Base-by-base conservation (phyloP, 192 early-diverging fungal genomes). In the Neocallimastix lanati region DNA sequence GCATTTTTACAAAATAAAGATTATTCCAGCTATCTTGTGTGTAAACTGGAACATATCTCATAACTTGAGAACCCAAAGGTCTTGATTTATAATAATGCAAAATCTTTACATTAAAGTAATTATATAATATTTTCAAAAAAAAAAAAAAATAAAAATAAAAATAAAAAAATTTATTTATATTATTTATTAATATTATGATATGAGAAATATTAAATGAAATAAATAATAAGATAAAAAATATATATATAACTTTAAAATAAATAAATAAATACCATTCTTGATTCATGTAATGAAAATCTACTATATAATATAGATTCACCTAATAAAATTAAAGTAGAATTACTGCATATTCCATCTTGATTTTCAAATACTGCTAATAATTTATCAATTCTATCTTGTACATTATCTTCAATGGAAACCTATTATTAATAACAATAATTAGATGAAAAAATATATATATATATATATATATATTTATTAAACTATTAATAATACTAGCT, bases 261-360 rank as follows among this genome's bases (percentile, higher is more conserved):
- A n/a, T n/a, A n/a, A n/a, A n/a, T n/a, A n/a, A n/a, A 29, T 81
- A 90, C 89, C 88, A 88, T 91, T 80, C 90, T 40, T 4, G 90
- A 89, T 76, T 90, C 89, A 36, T 86, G 81, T 50, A 89, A 83
- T 4, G 78, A 80, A 58, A 91, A 85, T 28, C 90, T 80, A 6
- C 87, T 88, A 77, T 86, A 83, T 0, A 91, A 78, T 28, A 85
- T 85, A 12, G 88, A 84, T n/a, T 88, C 88, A 21, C 88, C 90
- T 18, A 90, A 80, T 6, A 89, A 82, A 37, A 91, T 82, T 85
- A 91, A 86, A 0, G 90, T 89, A 16, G 87, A 87, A 80, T 90
- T 91, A 15, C 89, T 88, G 77, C 90, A 91, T 13, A 91, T 85
- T 4, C 87, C 87, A 30, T 90, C 85, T 27, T 90, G 89, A 50